Evolutionary conservation across 257 asterid species (phyloP), one percentile per base, ranked within the genome.

Genomic region (Primulina tabacum): DNA sequence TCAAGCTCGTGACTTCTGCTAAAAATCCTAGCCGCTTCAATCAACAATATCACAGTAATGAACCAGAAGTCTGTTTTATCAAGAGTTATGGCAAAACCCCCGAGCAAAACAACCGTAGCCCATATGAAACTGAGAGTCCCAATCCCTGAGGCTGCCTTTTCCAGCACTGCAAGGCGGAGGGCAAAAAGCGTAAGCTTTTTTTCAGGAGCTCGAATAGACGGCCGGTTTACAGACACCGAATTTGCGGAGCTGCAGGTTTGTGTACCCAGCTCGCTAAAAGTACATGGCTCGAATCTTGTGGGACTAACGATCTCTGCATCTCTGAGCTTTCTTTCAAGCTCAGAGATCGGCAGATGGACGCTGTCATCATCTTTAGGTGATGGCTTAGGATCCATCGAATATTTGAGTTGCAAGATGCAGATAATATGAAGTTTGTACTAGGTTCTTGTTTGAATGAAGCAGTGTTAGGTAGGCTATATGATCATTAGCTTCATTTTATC

Each of bases 31-130:
- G 97, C 77, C 2, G 96, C 92, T 60, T 94, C 97, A 29, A 86
- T 89, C 8, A 91, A 30, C 17, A 94, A 79, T 34, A 94, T 91
- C 2, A 83, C 77, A 1, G 97, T 94, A 28, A 94, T 88, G 90
- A 81, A 85, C 97, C 99, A 94, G 79, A 94, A 91, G n/a, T 94
- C 99, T 1, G 97, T 86, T 28, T 74, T 79, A 7, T 82, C 88
- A 0, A 94, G 78, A 5, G 96, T 85, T 7, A 90, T 91, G 33
- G 96, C 97, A 55, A 94, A 94, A 11, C 97, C 99, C 6, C 99
- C 99, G 6, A 94, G 97, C n/a, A 91, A 73, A 21, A 94, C 96
- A 1, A 94, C 97, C 0, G 99, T 94, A 2, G 99, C 97, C 99
- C 99, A 91, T 17, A 89, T 86, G 86, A 94, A 94, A 12, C 95